These are phyloP conservation scores for Carex pumila DNA, from an alignment of 176 grass and related monocot genomes.

Conservation along the genomic window DNA sequence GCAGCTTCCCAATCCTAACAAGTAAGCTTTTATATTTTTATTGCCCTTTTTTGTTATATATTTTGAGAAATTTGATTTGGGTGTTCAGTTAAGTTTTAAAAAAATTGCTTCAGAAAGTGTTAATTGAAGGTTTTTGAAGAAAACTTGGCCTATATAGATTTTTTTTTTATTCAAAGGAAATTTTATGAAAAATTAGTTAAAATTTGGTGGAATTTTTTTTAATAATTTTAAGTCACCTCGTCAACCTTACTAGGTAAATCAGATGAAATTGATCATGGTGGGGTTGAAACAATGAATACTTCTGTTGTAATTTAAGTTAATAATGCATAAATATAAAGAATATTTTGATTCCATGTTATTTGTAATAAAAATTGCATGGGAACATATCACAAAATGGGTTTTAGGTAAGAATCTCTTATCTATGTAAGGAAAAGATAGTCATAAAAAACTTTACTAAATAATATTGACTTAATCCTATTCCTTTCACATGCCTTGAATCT, in stretches of 20 bases:
- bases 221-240: neutral
- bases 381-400: too few species aligned
- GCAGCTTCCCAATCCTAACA: constrained; percentile 56
- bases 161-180: neutral
- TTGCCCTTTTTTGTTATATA: neutral
- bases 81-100: neutral
- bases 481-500: neutral
- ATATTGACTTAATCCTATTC: neutral
- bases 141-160: neutral
- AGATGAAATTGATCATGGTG: neutral
- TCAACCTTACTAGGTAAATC: neutral
- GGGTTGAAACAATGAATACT: neutral
- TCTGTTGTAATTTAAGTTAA: neutral
- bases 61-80: neutral
- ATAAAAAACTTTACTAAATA: neutral
- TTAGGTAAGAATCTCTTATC: too few species aligned
- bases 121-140: neutral
- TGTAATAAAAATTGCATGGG: neutral
- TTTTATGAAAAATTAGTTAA: neutral
- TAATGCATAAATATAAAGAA: neutral
- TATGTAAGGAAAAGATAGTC: neutral
- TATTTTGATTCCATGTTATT: neutral
- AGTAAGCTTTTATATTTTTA: constrained; percentile 15
- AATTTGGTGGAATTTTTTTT: neutral
- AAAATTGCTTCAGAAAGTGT: neutral